Evolutionary conservation across 805 yeast genomes (phyloP).

Genomic region (Cyberlindnera samutprakarnensis): DNA sequence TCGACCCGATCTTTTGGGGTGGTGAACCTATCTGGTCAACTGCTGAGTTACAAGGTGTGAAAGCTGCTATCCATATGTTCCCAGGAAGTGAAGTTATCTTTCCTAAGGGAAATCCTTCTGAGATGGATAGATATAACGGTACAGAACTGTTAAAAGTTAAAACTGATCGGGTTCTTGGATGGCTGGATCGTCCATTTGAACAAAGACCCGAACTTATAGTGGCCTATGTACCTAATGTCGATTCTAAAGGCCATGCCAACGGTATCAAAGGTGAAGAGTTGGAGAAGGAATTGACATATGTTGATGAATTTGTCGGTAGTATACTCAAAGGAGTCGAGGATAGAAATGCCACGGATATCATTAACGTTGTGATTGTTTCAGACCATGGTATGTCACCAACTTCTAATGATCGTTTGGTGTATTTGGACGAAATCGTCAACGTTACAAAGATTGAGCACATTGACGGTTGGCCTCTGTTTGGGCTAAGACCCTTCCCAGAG

Average conservation of each 20-base stretch:
- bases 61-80: conserved; percentile 89
- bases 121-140: conserved; percentile 55
- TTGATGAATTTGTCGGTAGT: conserved; percentile 55
- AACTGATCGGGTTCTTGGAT: conserved; percentile 45
- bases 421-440: conserved; percentile 66
- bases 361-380: conserved; percentile 71
- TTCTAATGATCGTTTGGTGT: conserved; percentile 56
- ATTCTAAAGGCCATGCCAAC: conserved; percentile 63
- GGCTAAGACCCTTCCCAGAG: conserved; percentile 50
- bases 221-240: conserved; percentile 76
- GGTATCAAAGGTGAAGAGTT: conserved; percentile 63
- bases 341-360: conserved; percentile 56
- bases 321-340: conserved; percentile 38
- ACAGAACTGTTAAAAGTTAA: conserved; percentile 54
- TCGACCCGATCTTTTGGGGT: conserved; percentile 70
- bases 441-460: conserved; percentile 43
- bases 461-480: conserved; percentile 86
- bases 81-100: conserved; percentile 82
- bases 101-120: conserved; percentile 39
- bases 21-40: conserved; percentile 89
- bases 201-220: conserved; percentile 70
- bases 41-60: conserved; percentile 52
- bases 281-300: conserved; percentile 45
- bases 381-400: conserved; percentile 96
- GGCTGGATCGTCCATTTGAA: conserved; percentile 55